Conservation (phyloP, 148 eudicot species). For the Vaccinium macrocarpon region DNA sequence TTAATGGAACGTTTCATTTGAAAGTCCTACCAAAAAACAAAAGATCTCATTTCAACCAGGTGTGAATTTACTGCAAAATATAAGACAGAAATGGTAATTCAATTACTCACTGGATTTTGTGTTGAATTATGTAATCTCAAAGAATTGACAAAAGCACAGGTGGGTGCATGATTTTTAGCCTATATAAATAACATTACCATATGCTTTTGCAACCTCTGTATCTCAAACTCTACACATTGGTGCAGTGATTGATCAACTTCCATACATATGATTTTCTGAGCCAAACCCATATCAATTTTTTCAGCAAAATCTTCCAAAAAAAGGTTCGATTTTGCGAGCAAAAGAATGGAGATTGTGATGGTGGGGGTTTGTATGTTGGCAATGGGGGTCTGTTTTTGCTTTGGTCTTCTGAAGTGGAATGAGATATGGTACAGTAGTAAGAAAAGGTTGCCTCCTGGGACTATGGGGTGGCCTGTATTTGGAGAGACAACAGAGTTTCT, state of each 20-base stretch:
- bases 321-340: not conserved
- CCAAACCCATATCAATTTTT: not conserved
- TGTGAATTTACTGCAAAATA: too few relatives aligned
- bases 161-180: slow-evolving; percentile 11
- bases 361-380: slow-evolving; percentile 11
- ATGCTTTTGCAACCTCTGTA: not conserved
- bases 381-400: slow-evolving; percentile 14
- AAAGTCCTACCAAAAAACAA: too few relatives aligned
- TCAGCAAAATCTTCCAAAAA: not conserved
- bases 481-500: slow-evolving; percentile 72
- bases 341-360: slow-evolving; percentile 17
- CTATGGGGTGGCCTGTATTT: slow-evolving; percentile 86
- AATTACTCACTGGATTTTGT: too few relatives aligned
- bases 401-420: slow-evolving; percentile 62
- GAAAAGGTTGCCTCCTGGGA: slow-evolving; percentile 76
- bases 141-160: too few relatives aligned
- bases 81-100: too few relatives aligned
- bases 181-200: not conserved
- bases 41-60: too few relatives aligned
- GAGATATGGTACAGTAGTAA: slow-evolving; percentile 36
- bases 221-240: not conserved
- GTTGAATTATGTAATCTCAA: too few relatives aligned
- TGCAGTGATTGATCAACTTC: not conserved
- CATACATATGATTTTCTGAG: not conserved
- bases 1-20: too few relatives aligned